These are phyloP conservation scores for Rhodotorula diobovata DNA, from an alignment of 768 basidiomycete species.

Conservation along the genomic window DNA sequence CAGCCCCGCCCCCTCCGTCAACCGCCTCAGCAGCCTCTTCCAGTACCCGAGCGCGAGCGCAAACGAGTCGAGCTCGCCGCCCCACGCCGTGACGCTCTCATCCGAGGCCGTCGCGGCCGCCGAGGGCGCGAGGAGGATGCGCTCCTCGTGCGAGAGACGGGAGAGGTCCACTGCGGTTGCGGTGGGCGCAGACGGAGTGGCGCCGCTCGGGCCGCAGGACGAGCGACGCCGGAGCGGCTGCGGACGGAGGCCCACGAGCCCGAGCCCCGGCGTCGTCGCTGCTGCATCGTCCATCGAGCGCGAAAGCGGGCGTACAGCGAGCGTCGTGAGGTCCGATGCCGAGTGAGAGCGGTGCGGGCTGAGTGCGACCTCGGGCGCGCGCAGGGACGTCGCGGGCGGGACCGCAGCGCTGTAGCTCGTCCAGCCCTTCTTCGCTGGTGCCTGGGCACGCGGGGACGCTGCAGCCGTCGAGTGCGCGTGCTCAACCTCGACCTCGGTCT, in stretches of 20 bases:
- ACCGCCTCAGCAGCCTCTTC: neutral
- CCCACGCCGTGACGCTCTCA: neutral
- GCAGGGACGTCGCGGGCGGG: neutral
- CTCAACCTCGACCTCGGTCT: neutral
- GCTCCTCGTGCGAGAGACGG: slow-evolving; percentile 10
- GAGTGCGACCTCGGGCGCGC: neutral
- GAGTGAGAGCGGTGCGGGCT: neutral
- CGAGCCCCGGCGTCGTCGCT: no score
- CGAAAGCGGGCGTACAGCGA: neutral
- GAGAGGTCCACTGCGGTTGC: neutral
- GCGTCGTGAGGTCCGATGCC: neutral
- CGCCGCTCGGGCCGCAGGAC: neutral
- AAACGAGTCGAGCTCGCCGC: slow-evolving; percentile 9
- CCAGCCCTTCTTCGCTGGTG: neutral
- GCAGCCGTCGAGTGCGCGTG: neutral
- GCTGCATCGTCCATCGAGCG: neutral
- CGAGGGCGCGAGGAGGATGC: slow-evolving; percentile 1
- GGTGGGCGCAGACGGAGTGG: no score
- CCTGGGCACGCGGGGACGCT: neutral
- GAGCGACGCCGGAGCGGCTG: neutral
- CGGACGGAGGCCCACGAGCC: no score
- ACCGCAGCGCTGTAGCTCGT: neutral
- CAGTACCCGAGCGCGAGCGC: slow-evolving; percentile 5
- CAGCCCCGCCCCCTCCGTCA: neutral
- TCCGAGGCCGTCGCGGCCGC: neutral